These are phyloP conservation scores for Globisporangium nunn DNA, from an alignment of 352 stramenopile genomes.

Conservation along the genomic window DNA sequence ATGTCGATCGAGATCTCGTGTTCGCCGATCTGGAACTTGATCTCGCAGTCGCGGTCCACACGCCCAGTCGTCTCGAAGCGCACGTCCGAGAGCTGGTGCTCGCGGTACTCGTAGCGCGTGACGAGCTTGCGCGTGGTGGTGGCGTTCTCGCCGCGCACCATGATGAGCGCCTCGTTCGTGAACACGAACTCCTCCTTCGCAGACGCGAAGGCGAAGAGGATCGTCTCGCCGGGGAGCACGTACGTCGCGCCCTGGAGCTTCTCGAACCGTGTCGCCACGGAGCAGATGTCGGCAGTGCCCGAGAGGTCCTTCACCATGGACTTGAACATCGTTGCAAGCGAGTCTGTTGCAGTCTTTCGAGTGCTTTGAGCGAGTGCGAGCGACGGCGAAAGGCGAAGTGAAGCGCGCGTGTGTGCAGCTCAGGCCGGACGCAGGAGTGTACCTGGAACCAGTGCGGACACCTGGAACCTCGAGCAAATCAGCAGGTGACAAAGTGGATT, in stretches of 20 bases:
- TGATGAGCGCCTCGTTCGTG: constrained; percentile 55
- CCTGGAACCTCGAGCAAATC: not conserved
- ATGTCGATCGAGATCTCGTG: constrained; percentile 48
- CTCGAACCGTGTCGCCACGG: constrained; percentile 31
- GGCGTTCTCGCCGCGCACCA: constrained; percentile 24
- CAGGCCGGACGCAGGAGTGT: too few species aligned
- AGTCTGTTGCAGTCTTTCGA: too few species aligned
- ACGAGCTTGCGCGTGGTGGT: constrained; percentile 48
- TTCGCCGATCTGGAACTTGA: too few species aligned
- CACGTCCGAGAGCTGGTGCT: constrained; percentile 22
- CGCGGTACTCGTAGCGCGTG: constrained; percentile 30
- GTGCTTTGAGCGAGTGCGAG: too few species aligned
- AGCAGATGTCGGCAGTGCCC: constrained; percentile 47
- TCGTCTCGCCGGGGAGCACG: constrained; percentile 42
- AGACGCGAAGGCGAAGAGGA: constrained; percentile 46
- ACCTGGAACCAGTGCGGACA: too few species aligned
- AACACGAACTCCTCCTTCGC: constrained; percentile 57
- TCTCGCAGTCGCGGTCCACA: constrained; percentile 50
- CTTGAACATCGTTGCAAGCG: constrained; percentile 25
- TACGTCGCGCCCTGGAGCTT: constrained; percentile 35
- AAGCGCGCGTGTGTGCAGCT: too few species aligned
- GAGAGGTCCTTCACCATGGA: constrained; percentile 38
- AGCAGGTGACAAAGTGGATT: not conserved
- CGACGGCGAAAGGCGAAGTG: constrained; percentile 8
- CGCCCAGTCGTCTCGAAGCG: constrained; percentile 47